Conservation (phyloP, 2,329 filamentous ascomycete genomes). For the Cladosporium phlei region DNA sequence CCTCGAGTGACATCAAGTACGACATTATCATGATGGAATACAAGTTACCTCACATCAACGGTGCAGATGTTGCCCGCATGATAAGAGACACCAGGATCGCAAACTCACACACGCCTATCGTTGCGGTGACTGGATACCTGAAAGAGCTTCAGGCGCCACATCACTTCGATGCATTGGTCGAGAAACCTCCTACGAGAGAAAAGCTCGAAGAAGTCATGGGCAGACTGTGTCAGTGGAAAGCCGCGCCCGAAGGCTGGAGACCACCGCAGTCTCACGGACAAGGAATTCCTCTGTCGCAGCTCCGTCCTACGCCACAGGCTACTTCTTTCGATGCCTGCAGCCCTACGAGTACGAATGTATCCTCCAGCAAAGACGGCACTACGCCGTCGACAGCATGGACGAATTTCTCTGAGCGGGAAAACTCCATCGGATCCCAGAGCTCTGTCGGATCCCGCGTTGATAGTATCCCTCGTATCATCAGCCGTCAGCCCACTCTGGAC, state of each 20-base stretch:
- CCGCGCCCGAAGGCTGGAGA: slow-evolving; percentile 60
- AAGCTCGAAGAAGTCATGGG: slow-evolving; percentile 87
- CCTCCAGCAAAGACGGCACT: slow-evolving; percentile 57
- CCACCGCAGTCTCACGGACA: slow-evolving; percentile 30
- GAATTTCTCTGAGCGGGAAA: slow-evolving; percentile 50
- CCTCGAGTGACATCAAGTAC: slow-evolving; percentile 95
- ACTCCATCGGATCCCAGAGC: slow-evolving; percentile 82
- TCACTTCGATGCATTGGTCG: slow-evolving; percentile 90
- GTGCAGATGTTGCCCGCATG: slow-evolving; percentile 94
- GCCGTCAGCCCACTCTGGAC: slow-evolving; percentile 65
- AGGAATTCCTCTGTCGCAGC: slow-evolving; percentile 54
- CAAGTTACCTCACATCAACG: slow-evolving; percentile 89
- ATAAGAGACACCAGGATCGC: slow-evolving; percentile 93
- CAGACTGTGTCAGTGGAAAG: slow-evolving; percentile 88
- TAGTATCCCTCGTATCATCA: slow-evolving; percentile 70
- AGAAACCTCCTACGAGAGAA: slow-evolving; percentile 90
- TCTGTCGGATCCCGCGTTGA: slow-evolving; percentile 53
- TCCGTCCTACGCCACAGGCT: slow-evolving; percentile 53
- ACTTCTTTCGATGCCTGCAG: slow-evolving; percentile 58
- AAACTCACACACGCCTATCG: slow-evolving; percentile 90
- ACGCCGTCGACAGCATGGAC: slow-evolving; percentile 10
- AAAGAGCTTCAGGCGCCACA: slow-evolving; percentile 93
- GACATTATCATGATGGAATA: slow-evolving; percentile 99
- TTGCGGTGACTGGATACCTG: slow-evolving; percentile 95
- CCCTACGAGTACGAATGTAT: slow-evolving; percentile 71